Base-by-base conservation (phyloP, 2,329 filamentous ascomycete genomes). In the Diaporthe ilicicola region DNA sequence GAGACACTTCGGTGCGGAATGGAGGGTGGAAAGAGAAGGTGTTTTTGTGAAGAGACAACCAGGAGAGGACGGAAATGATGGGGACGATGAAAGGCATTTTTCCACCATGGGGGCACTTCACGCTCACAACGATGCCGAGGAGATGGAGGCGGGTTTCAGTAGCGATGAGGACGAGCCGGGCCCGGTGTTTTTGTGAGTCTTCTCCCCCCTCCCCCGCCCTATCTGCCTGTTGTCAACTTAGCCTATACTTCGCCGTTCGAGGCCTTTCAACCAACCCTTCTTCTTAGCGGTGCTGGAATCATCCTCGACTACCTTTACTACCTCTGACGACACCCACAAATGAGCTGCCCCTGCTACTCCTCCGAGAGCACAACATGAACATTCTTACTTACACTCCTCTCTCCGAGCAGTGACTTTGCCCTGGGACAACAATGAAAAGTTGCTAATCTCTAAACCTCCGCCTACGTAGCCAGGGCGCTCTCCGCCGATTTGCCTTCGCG, bases 1-100 rank as follows among this genome's bases (percentile, higher is more conserved):
- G 0, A 78, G 82, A 0, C 39, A 56, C 27, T 70, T 56, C 27
- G 76, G 78, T 2, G 75, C 77, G 27, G 79, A 78, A 3, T 88
- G 86, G 86, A 80, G 77, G 22, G 81, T 84, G 54, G 82, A 80
- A 50, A 75, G 81, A 2, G 81, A 84, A 6, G 86, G 86, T 1
- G 77, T 86, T n/a, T 84, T 88, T 48, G 81, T 84, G 3, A 81
- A 74, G 34, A 39, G 69, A 12, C 74, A 73, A 46, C 72, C 76
- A 3, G 72, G 76, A 22, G 73, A 75, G 19, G 66, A 74, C 24
- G 24, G 39, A 7, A 64, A 53, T 10, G 34, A 44, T n/a, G 24
- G 15, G 13, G 19, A 44, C 15, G 12, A 27, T 15, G 53, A 17
- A 19, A 34, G 51, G 12, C 39, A 68, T 2, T 32, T 32, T n/a